These are phyloP conservation scores for Diaporthe velutina DNA, from an alignment of 2,329 filamentous ascomycete genomes.

Conservation along the genomic window DNA sequence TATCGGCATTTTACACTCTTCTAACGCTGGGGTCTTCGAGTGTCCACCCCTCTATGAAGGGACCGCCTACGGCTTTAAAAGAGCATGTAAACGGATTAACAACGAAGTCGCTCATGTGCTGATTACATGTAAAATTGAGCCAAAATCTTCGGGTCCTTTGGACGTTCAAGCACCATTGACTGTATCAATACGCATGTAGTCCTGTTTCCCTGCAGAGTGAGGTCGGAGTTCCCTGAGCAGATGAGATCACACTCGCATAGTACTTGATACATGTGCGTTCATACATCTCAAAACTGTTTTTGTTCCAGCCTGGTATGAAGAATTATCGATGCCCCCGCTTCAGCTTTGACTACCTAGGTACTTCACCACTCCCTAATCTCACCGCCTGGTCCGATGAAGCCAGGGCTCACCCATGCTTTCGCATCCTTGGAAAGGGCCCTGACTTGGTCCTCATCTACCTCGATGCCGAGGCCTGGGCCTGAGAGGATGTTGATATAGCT, in stretches of 20 bases:
- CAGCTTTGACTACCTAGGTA: too few species aligned
- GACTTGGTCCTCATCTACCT: constrained; percentile 73
- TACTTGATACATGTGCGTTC: neutral
- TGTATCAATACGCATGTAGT: too few species aligned
- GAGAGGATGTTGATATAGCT: constrained; percentile 68
- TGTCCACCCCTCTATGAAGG: too few species aligned
- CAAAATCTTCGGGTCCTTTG: rapidly evolving
- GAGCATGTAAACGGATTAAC: too few species aligned
- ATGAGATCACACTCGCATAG: neutral
- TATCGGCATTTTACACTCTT: too few species aligned
- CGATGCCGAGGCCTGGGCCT: constrained; percentile 70
- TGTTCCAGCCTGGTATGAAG: too few species aligned
- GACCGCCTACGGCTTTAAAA: too few species aligned
- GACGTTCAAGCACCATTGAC: too few species aligned
- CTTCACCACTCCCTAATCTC: constrained; percentile 73
- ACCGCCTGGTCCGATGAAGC: constrained; percentile 74
- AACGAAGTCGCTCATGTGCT: too few species aligned
- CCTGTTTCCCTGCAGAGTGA: rapidly evolving
- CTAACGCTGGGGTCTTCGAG: too few species aligned
- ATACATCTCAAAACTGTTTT: neutral
- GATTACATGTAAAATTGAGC: neutral
- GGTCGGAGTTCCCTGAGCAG: neutral
- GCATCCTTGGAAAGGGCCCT: constrained; percentile 63
- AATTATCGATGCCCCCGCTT: too few species aligned
- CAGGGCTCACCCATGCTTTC: constrained; percentile 69